Evolutionary conservation across 495 filamentous ascomycete genomes (phyloP).

Genomic region (Tuber brumale): DNA sequence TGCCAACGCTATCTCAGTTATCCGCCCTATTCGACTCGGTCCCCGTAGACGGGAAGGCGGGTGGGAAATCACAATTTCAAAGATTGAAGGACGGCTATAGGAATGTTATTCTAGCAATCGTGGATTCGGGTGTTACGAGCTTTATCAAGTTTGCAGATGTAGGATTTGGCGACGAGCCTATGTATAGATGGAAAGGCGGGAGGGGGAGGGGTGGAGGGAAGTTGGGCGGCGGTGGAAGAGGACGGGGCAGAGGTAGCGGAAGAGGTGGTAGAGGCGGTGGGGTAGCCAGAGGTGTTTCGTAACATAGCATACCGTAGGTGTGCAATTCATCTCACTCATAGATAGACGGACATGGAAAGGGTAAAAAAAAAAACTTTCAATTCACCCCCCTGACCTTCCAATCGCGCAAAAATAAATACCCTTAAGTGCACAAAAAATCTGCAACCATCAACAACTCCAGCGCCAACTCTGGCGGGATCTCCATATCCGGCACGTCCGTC

Average conservation of each 20-base stretch:
- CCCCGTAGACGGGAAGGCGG: constrained; percentile 21
- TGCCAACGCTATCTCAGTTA: constrained; percentile 69
- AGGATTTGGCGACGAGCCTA: constrained; percentile 66
- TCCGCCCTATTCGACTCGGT: constrained; percentile 53
- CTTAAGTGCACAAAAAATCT: constrained; percentile 51
- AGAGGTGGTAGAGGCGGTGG: constrained; percentile 27
- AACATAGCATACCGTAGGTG: neutral
- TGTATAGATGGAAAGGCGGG: constrained; percentile 53
- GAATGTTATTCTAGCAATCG: constrained; percentile 76
- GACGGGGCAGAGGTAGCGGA: constrained; percentile 45
- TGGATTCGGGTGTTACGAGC: constrained; percentile 83
- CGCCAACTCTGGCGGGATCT: constrained; percentile 67
- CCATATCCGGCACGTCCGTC: constrained; percentile 79
- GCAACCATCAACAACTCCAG: constrained; percentile 76
- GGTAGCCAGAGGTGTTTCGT: neutral
- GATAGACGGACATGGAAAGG: neutral
- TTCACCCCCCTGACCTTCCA: neutral
- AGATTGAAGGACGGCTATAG: constrained; percentile 78
- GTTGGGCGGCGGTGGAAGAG: constrained; percentile 45
- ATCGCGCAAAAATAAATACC: neutral
- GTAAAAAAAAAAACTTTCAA: neutral
- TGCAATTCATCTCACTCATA: constrained; percentile 4
- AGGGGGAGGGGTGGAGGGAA: constrained; percentile 43
- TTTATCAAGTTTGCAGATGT: constrained; percentile 74
- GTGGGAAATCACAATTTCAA: constrained; percentile 48